Evolutionary conservation across 768 basidiomycete genomes (phyloP).

Genomic region (Boletus tomentosulus): DNA sequence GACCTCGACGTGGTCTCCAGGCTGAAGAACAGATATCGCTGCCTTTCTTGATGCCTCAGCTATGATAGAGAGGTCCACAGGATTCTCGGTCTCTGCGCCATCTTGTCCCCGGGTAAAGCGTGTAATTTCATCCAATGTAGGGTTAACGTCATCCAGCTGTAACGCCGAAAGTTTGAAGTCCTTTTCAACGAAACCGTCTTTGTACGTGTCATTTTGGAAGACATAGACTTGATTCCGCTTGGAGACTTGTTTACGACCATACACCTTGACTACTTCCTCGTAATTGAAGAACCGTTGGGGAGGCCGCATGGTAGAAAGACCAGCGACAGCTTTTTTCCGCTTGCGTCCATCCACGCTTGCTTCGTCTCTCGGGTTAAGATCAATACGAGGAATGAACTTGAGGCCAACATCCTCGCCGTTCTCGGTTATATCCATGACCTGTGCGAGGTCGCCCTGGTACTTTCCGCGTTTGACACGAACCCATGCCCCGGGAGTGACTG

Average conservation of each 20-base stretch:
- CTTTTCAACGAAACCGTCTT: constrained; percentile 94
- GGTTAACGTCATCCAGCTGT: constrained; percentile 84
- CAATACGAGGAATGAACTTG: constrained; percentile 96
- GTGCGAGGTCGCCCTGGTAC: constrained; percentile 92
- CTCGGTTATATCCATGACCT: constrained; percentile 91
- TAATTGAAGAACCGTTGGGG: constrained; percentile 91
- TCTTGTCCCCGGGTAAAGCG: constrained; percentile 79
- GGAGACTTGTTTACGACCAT: constrained; percentile 71
- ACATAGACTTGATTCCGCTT: constrained; percentile 74
- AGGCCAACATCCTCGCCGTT: constrained; percentile 90
- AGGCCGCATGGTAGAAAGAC: constrained; percentile 64
- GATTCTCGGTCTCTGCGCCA: constrained; percentile 57
- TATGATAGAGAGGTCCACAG: constrained; percentile 86
- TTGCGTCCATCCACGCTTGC: constrained; percentile 64
- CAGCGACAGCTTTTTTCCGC: constrained; percentile 60
- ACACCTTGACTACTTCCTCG: constrained; percentile 87
- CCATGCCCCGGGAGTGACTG: constrained; percentile 85
- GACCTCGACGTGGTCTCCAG: constrained; percentile 96
- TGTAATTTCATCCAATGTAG: constrained; percentile 95
- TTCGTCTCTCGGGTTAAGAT: constrained; percentile 87
- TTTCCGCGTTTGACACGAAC: constrained; percentile 92
- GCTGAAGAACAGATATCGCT: constrained; percentile 91
- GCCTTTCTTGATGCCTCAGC: constrained; percentile 90
- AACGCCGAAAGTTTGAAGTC: constrained; percentile 82
- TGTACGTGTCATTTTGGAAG: constrained; percentile 92